Base-by-base conservation (phyloP, 257 asterid species). In the Jaltomata sinuosa region DNA sequence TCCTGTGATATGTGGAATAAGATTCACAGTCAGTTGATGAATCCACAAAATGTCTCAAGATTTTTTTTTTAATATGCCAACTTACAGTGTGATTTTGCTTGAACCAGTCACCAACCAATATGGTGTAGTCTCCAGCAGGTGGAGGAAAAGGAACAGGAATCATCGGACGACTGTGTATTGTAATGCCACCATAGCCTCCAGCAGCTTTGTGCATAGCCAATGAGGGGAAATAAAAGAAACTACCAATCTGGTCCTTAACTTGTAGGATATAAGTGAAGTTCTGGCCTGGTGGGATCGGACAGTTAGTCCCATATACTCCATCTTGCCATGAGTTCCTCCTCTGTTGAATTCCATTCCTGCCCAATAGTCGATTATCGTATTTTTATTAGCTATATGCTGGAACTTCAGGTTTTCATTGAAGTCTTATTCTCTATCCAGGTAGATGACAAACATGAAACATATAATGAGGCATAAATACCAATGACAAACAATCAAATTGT, bases 161-260 rank as follows among this genome's bases (percentile, higher is more conserved):
- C 19, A 81, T 29, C 15, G 91, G 79, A 36, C 93, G 92, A 64
- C 92, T 90, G 25, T 19, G 53, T 14, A 90, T 86, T 38, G 59
- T 89, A 67, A 90, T 86, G 85, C 90, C 81, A 27, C 93, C 93
- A 82, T 57, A 90, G 15, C 89, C 92, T 38, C 93, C 91, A n/a
- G 92, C 92, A 74, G 93, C 92, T 81, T 85, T 87, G 89, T 90
- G 93, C 42, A 90, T 84, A 16, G 86, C 91, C 27, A 90, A 87
- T 2, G 93, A 90, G 0, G 93, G 92, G 85, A 86, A 90, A 84
- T 90, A 90, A 80, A 87, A 89, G 89, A 86, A 90, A 72, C 91
- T 90, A 2, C 93, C 93, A 69, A 90, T 90, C 85, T 90, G 93
- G 38, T 90, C 93, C 84, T 90, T 90, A 3, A 86, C 90, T 84